Evolutionary conservation across 2,329 filamentous ascomycete species (phyloP).

Genomic region (Herpotrichia juniperi): DNA sequence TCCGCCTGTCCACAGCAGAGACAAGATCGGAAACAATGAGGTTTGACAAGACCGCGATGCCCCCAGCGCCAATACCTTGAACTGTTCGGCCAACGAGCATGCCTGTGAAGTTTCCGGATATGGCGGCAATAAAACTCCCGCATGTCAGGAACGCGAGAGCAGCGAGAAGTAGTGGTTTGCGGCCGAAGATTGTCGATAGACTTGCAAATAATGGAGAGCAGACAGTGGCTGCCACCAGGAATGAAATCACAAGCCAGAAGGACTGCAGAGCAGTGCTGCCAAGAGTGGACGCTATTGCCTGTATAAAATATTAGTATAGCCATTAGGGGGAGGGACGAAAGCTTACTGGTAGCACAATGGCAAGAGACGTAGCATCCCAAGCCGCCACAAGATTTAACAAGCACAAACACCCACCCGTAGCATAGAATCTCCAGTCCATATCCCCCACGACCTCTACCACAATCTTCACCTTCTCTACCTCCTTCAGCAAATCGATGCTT

Average conservation of each 20-base stretch:
- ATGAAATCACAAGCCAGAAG: conserved; percentile 59
- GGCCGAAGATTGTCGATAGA: conserved; percentile 56
- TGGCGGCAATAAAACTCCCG: conserved; percentile 51
- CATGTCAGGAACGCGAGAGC: conserved; percentile 52
- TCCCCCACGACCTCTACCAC: conserved; percentile 5
- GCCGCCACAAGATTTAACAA: conserved; percentile 30
- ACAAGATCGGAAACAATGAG: conserved; percentile 52
- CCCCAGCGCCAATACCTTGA: conserved; percentile 56
- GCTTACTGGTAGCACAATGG: conserved; percentile 31
- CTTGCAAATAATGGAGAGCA: conserved; percentile 52
- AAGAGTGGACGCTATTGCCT: conserved; percentile 45
- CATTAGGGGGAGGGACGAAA: not conserved
- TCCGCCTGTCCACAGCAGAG: conserved; percentile 28
- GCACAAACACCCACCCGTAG: conserved; percentile 25
- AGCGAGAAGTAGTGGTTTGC: conserved; percentile 51
- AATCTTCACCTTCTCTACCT: conserved; percentile 13
- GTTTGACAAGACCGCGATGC: conserved; percentile 50
- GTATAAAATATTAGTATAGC: conserved; percentile 5
- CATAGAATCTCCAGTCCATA: conserved; percentile 33
- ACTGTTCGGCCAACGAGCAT: conserved; percentile 52
- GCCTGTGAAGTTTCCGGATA: conserved; percentile 43
- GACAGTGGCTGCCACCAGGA: conserved; percentile 52
- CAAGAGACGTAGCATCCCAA: conserved; percentile 27
- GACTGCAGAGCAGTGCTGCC: conserved; percentile 44
- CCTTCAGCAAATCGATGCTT: conserved; percentile 15